Evolutionary conservation across 768 basidiomycete genomes (phyloP), one percentile per base, ranked within the genome.

Genomic region (Auriculariales sp.): DNA sequence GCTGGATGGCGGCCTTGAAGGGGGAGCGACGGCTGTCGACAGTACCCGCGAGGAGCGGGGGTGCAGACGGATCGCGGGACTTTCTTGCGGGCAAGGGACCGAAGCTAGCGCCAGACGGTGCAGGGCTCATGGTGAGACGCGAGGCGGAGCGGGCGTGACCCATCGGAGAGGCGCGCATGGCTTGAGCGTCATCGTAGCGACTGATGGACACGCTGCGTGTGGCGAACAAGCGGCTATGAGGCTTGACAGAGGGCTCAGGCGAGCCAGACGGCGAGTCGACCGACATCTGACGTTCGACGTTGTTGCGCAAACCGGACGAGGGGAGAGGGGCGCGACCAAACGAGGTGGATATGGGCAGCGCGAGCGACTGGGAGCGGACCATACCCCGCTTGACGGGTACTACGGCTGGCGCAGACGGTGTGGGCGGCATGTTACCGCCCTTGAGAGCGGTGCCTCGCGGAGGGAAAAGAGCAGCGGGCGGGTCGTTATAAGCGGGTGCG

Each of bases 71-170:
- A 25, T 49, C 49, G 9, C 52, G 49, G 54, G 81, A 74, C 56
- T 79, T 64, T 35, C 65, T 62, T 17, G 62, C 59, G 7, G 66
- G 68, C 25, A 62, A 60, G 22, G 52, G 52, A 14, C 52, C 52
- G 28, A 53, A 53, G 5, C 49, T 50, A 17, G 61, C 57, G 14
- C 64, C 66, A 17, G 66, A 60, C 6, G 81, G 80, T 57, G 83
- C 85, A 52, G 83, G 67, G 9, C 81, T 81, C 19, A 75, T 70
- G 55, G 82, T 78, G 69, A 84, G 67, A 28, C 79, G 75, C 58
- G 79, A 75, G 19, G 71, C 68, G 49, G 27, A 71, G 54, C 69
- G 77, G 55, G 61, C 59, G 9, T 74, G 73, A 12, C 75, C 72
- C 65, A 72, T 64, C 28, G 77, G 73, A 53, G 63, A 54, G 53